Evolutionary conservation across 2,329 filamentous ascomycete genomes (phyloP), one percentile per base, ranked within the genome.

Genomic region (Coccinonectria pachysandricola): DNA sequence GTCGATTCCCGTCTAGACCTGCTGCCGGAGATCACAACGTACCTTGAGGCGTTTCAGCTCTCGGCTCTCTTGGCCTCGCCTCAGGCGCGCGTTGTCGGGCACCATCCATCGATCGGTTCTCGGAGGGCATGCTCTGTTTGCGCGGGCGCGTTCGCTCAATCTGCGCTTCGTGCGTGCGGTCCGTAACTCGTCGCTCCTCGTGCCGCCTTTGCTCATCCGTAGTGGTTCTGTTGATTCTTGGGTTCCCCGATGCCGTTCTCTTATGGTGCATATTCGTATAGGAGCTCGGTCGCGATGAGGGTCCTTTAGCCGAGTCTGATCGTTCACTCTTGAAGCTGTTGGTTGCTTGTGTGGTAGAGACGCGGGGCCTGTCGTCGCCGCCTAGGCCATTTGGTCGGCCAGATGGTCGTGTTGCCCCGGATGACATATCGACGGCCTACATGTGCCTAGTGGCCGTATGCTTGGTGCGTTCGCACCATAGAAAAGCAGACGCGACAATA

Each of bases 91-190:
- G 62, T 33, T 59, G 51, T 37, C 53, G 59, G 7, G 51, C n/a
- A n/a, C n/a, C n/a, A n/a, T n/a, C n/a, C n/a, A n/a, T n/a, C n/a
- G n/a, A n/a, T n/a, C n/a, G n/a, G n/a, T n/a, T n/a, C n/a, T n/a
- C n/a, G n/a, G n/a, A n/a, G n/a, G n/a, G n/a, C n/a, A n/a, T n/a
- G 42, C 77, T 82, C 45, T 63, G 67, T 6, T 65, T 64, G 31
- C 73, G 65, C 31, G 42, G 61, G 18, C 72, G 64, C 29, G 76
- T 49, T 28, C 71, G 73, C 45, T 85, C 79, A 31, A 71, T 60
- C 12, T 72, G 75, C 23, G 73, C 72, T 33, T 76, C 64, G 28
- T 51, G 71, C 47, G 43, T 64, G 48, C 46, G 63, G 52, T 78
- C 74, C 6, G 66, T 74, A 16, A 56, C 43, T n/a, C 51, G 48